Percentiles rank a stretch among this genome's conserved stretches.
phyloP scores from a whole-genome alignment of 139 green algal genomes.

The Chlorokybus atmophyticus region DNA sequence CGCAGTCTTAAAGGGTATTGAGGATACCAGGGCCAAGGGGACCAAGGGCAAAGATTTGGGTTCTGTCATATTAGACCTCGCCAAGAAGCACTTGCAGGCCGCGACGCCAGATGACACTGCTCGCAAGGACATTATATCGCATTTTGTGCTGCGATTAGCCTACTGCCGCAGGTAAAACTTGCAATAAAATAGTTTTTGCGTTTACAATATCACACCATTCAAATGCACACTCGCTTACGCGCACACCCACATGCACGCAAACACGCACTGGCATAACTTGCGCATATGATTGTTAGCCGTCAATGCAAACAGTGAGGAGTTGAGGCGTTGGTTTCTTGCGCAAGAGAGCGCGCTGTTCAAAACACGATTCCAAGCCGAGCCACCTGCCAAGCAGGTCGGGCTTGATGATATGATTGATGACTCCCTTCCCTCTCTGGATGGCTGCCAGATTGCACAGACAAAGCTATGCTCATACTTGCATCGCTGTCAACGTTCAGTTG shows the following conservation, averaged over 20 bases:
- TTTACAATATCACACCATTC: no score
- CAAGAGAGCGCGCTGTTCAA: conserved; percentile 73
- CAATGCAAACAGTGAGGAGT: conserved; percentile 54
- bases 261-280: no score
- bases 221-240: no score
- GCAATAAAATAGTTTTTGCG: no score
- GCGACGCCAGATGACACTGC: conserved; percentile 26
- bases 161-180: conserved; percentile 82
- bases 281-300: no score
- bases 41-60: conserved; percentile 18
- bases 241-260: no score
- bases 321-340: conserved; percentile 73
- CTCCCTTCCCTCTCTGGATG: no score
- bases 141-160: conserved; percentile 84
- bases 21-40: conserved; percentile 39
- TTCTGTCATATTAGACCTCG: conserved; percentile 13
- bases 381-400: conserved; percentile 18
- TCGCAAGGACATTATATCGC: conserved; percentile 55
- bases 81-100: conserved; percentile 6
- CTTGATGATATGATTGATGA: no score
- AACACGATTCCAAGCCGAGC: conserved; percentile 31
- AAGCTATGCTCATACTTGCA: no score
- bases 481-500: neutral
- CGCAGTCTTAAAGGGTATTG: conserved; percentile 69
- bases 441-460: no score